phyloP scores from a whole-genome alignment of 768 basidiomycete species.

The Cystobasidium ongulense region DNA sequence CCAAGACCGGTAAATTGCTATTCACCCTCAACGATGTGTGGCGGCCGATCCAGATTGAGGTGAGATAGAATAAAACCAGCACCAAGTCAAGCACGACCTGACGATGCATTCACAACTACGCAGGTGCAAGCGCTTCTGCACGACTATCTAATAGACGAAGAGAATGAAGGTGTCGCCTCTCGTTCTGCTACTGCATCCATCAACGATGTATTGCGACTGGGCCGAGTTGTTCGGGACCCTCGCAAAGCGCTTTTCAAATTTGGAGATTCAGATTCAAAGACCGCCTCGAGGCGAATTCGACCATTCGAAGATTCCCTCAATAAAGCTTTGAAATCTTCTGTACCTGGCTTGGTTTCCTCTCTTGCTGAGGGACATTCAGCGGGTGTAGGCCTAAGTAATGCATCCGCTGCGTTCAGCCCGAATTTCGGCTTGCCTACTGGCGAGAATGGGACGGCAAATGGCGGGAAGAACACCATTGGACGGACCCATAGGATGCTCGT shows the following conservation, averaged over 20 bases:
- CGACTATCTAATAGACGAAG: constrained; percentile 88
- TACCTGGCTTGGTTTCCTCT: constrained; percentile 70
- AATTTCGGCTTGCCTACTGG: constrained; percentile 43
- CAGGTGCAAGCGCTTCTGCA: constrained; percentile 74
- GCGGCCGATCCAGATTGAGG: constrained; percentile 81
- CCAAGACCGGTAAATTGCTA: constrained; percentile 52
- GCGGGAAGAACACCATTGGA: constrained; percentile 52
- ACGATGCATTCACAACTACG: not conserved
- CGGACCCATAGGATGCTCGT: constrained; percentile 79
- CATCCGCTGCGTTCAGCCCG: not conserved
- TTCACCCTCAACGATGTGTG: constrained; percentile 82
- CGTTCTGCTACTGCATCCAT: constrained; percentile 86
- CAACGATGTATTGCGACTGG: constrained; percentile 82
- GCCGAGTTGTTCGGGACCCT: constrained; percentile 67
- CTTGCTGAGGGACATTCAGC: constrained; percentile 26
- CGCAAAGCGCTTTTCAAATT: constrained; percentile 87
- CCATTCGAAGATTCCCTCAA: constrained; percentile 76
- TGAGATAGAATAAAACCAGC: too few species aligned
- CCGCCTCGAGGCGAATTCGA: constrained; percentile 59
- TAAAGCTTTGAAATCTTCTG: constrained; percentile 72
- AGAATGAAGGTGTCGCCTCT: constrained; percentile 59
- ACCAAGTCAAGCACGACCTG: not conserved
- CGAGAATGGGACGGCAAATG: constrained; percentile 32
- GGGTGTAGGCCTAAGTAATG: not conserved
- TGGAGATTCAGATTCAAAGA: constrained; percentile 74